Conservation (phyloP, 106 monocot genomes). For the Dendrobium chrysotoxum region DNA sequence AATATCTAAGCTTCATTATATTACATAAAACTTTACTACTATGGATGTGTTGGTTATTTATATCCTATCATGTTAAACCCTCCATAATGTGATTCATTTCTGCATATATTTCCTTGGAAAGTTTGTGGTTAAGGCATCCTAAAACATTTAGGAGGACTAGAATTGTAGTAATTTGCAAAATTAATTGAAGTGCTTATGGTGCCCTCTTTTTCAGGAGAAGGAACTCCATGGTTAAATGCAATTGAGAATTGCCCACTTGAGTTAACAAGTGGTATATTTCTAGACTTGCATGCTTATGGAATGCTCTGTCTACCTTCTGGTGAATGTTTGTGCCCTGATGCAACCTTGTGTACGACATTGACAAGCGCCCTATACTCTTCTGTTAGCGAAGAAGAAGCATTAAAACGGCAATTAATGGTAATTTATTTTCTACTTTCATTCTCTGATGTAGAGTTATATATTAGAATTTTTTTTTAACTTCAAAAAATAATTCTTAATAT, state of each 20-base stretch:
- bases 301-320: slow-evolving; percentile 89
- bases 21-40: not conserved
- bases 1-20: not conserved
- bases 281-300: slow-evolving; percentile 80
- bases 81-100: not conserved
- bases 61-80: too few species aligned
- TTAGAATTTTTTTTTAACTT: not conserved
- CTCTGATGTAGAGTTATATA: not conserved
- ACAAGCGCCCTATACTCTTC: slow-evolving; percentile 81
- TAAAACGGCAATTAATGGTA: slow-evolving; percentile 78
- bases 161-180: not conserved
- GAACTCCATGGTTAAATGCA: slow-evolving; percentile 54
- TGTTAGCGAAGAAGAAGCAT: slow-evolving; percentile 64
- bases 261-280: slow-evolving; percentile 32
- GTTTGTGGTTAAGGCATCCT: not conserved
- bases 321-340: slow-evolving; percentile 86
- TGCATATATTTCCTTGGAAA: not conserved
- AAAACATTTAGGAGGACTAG: not conserved
- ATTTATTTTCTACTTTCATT: not conserved
- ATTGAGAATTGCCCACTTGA: slow-evolving; percentile 29
- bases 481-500: not conserved
- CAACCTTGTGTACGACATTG: slow-evolving; percentile 81
- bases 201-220: slow-evolving; percentile 45
- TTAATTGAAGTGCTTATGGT: not conserved
- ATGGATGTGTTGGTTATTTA: not conserved